Base-by-base conservation (phyloP, 306 rosid genomes). In the Vigna radiata region DNA sequence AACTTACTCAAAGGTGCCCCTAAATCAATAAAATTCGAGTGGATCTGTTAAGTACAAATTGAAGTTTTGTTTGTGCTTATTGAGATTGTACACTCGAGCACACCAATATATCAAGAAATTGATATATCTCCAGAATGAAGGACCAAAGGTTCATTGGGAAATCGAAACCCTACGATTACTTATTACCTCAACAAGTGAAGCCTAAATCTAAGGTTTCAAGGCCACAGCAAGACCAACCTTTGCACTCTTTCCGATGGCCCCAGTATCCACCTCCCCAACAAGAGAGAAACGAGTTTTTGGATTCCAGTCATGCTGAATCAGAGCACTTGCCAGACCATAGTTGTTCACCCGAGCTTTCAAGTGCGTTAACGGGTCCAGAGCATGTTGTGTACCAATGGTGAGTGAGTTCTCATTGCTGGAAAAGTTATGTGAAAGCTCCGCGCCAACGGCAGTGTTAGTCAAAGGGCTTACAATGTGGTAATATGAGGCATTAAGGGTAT, bases 301-400 rank as follows among this genome's bases (percentile, higher is more conserved):
- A 64, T 79, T 92, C 98, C 92, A 92, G 79, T 90, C 96, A 37
- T 95, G 97, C 92, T 90, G 95, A 83, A 95, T 82, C 66, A 92
- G 84, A 77, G 96, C 97, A 67, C 88, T 90, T 27, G 97, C 90
- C 87, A 65, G 76, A 14, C 98, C 98, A 7, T 74, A 87, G 84
- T 88, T 95, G 89, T 95, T 89, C 86, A 95, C 93, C 19, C 97
- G 88, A 29, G 90, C 97, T 89, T 92, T 95, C 83, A 95, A 86
- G 5, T 81, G 82, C 29, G 97, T 95, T 58, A 95, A 46, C 2
- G 96, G 98, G 76, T 92, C 96, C 53, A 95, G 88, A 10, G 98
- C 92, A 71, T 95, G 97, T 62, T 87, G 92, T 19, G 97, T 86
- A 68, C 98, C 98, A 2, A 95, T 82, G 17, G 96, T 89, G 76